Base-by-base conservation (phyloP, 306 rosid species). In the Lupinus albus region DNA sequence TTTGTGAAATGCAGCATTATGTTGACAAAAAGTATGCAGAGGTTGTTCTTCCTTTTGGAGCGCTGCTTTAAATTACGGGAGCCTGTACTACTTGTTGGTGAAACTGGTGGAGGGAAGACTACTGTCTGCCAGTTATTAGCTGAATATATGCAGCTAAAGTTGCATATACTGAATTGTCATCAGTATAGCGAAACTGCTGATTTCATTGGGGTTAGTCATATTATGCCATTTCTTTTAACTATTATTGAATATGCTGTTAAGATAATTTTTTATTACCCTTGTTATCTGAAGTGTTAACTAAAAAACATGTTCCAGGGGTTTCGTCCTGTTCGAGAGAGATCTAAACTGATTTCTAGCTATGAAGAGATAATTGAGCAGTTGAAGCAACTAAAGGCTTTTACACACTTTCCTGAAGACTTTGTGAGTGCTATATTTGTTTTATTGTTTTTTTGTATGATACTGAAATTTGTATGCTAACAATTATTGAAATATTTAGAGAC, bases 91-190 rank as follows among this genome's bases (percentile, higher is more conserved):
- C 95, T 93, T 71, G 87, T 93, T 73, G 98, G 98, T 76, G 97
- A 93, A 80, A 93, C 98, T 2, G 98, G 98, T 76, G 95, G 95
- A 76, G 98, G 98, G 75, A 93, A 93, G 85, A 93, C 98, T 55
- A 93, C 97, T 17, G 92, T 93, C 52, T 93, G 98, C 74, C 97
- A 93, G 78, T 78, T 86, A 49, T 76, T 93, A 83, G 89, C 91
- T 84, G 75, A 78, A 61, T 55, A 61, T 77, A 78, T 87, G 87
- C 82, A 72, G 74, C 77, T 68, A 39, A 88, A 86, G 58, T 83
- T 93, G 53, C 95, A 84, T 70, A 93, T 84, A 25, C 80, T 93
- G 70, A 93, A 93, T 73, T 93, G 98, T 78, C 98, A 93, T 80
- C 96, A 93, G 76, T 88, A 87, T 74, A 84, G 97, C 3, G 98